These are phyloP conservation scores for Suillus alpinus DNA, from an alignment of 768 basidiomycete species.

Conservation along the genomic window DNA sequence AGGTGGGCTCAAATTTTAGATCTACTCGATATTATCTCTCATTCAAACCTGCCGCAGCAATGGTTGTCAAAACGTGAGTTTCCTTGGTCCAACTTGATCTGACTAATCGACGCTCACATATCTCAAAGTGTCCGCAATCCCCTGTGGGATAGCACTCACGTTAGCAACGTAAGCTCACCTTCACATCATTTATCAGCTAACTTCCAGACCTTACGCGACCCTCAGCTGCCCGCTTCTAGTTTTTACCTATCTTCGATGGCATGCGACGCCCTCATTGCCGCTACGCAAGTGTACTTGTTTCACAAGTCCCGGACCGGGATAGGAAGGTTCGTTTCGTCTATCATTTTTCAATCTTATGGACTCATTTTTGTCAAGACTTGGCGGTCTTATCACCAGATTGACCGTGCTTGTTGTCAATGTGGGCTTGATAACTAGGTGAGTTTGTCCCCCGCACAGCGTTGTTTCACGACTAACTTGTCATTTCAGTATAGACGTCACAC, in stretches of 20 bases:
- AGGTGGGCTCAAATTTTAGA: constrained; percentile 17
- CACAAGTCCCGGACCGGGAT: constrained; percentile 28
- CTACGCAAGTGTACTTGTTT: constrained; percentile 33
- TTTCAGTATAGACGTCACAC: constrained; percentile 26
- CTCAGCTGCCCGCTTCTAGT: constrained; percentile 28
- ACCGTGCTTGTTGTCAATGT: constrained; percentile 35
- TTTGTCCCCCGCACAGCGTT: neutral
- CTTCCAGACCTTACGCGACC: neutral
- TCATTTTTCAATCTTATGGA: neutral
- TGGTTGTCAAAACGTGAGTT: constrained; percentile 31
- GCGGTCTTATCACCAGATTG: constrained; percentile 31
- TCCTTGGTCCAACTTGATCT: neutral
- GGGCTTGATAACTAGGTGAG: constrained; percentile 33
- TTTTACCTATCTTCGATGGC: constrained; percentile 33
- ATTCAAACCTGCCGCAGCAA: constrained; percentile 20
- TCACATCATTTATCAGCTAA: neutral
- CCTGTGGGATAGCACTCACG: constrained; percentile 30
- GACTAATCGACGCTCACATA: neutral
- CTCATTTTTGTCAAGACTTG: constrained; percentile 19
- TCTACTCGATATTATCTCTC: neutral
- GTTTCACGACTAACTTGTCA: neutral
- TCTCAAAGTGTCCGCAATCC: constrained; percentile 25
- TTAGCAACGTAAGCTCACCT: constrained; percentile 27
- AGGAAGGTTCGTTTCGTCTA: constrained; percentile 19
- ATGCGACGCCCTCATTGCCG: constrained; percentile 33